Base-by-base conservation (phyloP, 495 filamentous ascomycete species). In the Cercophora scortea region DNA sequence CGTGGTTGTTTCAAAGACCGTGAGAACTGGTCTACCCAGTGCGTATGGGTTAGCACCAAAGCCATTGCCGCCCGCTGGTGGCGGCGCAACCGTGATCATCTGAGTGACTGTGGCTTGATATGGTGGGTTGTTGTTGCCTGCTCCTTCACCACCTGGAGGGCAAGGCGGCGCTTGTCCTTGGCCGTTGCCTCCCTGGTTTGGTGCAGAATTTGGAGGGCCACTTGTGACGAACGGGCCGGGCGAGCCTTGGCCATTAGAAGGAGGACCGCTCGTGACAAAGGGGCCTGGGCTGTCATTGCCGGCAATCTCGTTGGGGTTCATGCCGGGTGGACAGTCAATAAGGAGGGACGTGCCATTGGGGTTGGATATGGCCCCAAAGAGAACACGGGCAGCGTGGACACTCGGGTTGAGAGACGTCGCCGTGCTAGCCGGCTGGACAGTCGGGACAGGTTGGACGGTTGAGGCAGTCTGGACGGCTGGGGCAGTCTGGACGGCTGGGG, bases 231-330 rank as follows among this genome's bases (percentile, higher is more conserved):
- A 48, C 10, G 51, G 51, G 16, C 36, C 45, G 12, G 51, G 36
- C 19, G 43, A 18, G 25, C 25, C 25, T 25, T 25, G 25, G 25
- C 25, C 25, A 25, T 25, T 25, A 32, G 54, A 32, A 35, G 52
- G 48, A 19, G 55, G 54, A 25, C 54, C 54, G n/a, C 57, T 55
- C 10, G 50, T 44, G 32, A 46, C 49, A 18, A 50, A 59, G n/a
- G 57, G 36, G 6, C 53, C 49, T 11, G 54, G 32, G 39, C 44
- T 53, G 16, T 42, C 39, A 45, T 38, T 44, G 16, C 44, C 51
- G 32, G 25, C 15, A 19, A 41, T 42, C 10, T 36, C 48, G 40
- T 51, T 44, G 47, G 46, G 50, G n/a, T 25, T 45, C 32, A 46
- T 38, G 3, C n/a, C 44, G 8, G 38, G 47, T 19, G 47, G 42